A percentile compares a stretch with the other conserved stretches of the same genome.
phyloP scores from a whole-genome alignment of 2,329 filamentous ascomycete species.

The Alternaria ethzedia region DNA sequence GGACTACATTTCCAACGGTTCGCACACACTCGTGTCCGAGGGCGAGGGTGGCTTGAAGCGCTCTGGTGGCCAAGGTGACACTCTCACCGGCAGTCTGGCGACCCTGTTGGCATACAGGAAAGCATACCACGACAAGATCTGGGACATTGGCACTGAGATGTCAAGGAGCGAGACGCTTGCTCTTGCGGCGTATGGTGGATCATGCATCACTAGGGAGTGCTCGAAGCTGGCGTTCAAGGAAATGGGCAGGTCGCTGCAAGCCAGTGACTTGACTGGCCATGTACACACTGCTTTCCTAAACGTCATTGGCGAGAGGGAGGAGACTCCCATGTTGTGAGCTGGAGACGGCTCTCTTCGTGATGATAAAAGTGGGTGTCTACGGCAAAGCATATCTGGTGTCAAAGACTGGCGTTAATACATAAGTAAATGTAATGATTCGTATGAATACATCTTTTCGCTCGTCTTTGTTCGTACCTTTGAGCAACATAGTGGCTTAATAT shows the following conservation, averaged over 20 bases:
- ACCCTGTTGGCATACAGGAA: constrained; percentile 88
- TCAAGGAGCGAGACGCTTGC: constrained; percentile 66
- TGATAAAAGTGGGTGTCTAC: background rate
- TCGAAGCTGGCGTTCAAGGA: constrained; percentile 86
- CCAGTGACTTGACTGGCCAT: constrained; percentile 89
- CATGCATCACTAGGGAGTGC: constrained; percentile 86
- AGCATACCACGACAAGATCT: constrained; percentile 83
- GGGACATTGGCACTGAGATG: constrained; percentile 68
- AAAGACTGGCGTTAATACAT: background rate
- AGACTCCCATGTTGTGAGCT: constrained; percentile 34
- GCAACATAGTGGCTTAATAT: background rate
- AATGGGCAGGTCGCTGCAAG: constrained; percentile 86
- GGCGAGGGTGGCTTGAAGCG: constrained; percentile 84
- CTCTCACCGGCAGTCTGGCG: constrained; percentile 85
- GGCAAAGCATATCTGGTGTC: background rate
- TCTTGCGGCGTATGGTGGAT: constrained; percentile 84
- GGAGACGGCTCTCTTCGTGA: background rate
- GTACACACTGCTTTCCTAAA: constrained; percentile 82
- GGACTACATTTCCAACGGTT: constrained; percentile 84
- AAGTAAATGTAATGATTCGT: background rate
- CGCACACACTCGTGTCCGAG: constrained; percentile 76
- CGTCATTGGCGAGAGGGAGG: constrained; percentile 72
- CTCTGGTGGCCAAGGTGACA: constrained; percentile 94
- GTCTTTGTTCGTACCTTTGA: background rate
- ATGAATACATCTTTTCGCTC: background rate